Percentiles rank a stretch among this genome's conserved stretches.
Evolutionary conservation across 192 early-diverging fungal species (phyloP).

Genomic region (Funneliformis geosporum): DNA sequence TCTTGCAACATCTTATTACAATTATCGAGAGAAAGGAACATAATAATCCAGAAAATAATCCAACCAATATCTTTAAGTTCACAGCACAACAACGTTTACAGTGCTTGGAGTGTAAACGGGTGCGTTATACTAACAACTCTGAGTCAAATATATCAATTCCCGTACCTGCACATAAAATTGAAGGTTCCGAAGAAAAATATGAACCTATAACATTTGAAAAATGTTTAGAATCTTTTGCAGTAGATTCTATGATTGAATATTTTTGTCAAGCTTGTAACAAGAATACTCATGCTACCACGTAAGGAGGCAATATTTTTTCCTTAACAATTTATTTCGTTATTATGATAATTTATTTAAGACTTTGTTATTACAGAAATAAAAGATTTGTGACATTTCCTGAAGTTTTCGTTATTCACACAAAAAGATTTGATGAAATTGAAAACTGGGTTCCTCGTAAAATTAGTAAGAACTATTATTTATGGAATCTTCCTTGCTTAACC

Average conservation of each 20-base stretch:
- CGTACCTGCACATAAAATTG: constrained; percentile 61
- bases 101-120: constrained; percentile 80
- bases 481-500: background rate
- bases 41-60: constrained; percentile 59
- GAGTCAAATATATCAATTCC: constrained; percentile 63
- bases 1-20: constrained; percentile 77
- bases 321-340: background rate
- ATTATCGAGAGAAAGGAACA: constrained; percentile 80
- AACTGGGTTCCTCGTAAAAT: constrained; percentile 82
- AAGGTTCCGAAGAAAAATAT: constrained; percentile 41
- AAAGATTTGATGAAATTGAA: constrained; percentile 72
- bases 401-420: constrained; percentile 69
- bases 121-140: constrained; percentile 68
- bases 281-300: constrained; percentile 62
- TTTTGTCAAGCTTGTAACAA: constrained; percentile 62
- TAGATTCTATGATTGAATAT: constrained; percentile 61
- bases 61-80: constrained; percentile 81
- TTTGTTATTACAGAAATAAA: constrained; percentile 44
- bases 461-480: constrained; percentile 41
- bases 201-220: constrained; percentile 63
- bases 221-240: constrained; percentile 65
- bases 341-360: background rate
- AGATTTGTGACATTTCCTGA: constrained; percentile 77
- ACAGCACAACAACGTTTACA: constrained; percentile 80
- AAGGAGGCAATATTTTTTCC: background rate